phyloP scores from a whole-genome alignment of 106 monocot species.

The Allium fistulosum region DNA sequence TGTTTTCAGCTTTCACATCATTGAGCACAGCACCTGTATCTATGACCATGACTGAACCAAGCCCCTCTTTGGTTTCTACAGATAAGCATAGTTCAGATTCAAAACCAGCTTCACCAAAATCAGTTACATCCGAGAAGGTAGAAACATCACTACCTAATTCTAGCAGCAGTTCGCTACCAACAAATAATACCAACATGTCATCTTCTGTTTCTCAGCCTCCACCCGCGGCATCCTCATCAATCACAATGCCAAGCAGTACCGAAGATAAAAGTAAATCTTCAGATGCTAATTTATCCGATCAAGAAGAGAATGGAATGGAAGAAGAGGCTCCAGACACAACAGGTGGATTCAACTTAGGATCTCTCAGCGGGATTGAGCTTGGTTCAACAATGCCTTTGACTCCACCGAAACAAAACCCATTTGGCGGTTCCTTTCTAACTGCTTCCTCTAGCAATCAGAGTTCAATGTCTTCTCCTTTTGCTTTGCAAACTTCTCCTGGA shows the following conservation, averaged over 20 bases:
- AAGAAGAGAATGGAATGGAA: constrained; percentile 91
- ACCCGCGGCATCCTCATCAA: background rate
- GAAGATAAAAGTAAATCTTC: constrained; percentile 21
- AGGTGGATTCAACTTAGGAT: constrained; percentile 27
- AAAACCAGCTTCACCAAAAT: constrained; percentile 12
- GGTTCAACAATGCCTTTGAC: constrained; percentile 34
- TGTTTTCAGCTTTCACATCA: constrained; percentile 1
- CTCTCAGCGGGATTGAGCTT: constrained; percentile 58
- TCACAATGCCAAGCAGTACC: background rate
- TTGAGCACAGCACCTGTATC: background rate
- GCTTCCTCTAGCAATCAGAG: constrained; percentile 19
- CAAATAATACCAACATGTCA: background rate
- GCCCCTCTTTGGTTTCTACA: background rate
- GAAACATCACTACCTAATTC: background rate
- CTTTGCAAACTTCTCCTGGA: constrained; percentile 44
- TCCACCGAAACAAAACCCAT: constrained; percentile 63
- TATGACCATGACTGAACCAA: constrained; percentile 8
- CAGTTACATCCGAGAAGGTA: constrained; percentile 3
- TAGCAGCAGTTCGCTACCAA: constrained; percentile 2
- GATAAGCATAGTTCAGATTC: constrained; percentile 3
- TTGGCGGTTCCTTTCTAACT: constrained; percentile 54
- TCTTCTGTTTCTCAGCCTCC: background rate
- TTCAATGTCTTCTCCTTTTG: constrained; percentile 10
- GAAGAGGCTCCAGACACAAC: constrained; percentile 65
- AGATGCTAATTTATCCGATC: constrained; percentile 16